Evolutionary conservation across 2,329 filamentous ascomycete species (phyloP), one percentile per base, ranked within the genome.

Genomic region (Sporothrix pseudoabietina): DNA sequence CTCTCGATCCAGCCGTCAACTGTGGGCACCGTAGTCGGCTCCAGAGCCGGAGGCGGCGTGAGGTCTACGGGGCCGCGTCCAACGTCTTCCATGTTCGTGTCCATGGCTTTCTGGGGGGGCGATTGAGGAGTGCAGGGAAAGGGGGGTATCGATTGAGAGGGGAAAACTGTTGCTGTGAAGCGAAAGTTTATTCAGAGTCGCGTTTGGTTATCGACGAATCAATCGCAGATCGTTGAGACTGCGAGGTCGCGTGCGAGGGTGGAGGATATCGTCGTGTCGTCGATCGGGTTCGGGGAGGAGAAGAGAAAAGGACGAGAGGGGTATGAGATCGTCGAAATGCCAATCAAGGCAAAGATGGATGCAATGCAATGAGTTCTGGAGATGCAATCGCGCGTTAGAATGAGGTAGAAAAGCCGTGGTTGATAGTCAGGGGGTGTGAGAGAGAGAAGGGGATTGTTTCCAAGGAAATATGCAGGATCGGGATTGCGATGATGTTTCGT

Each of bases 61-160:
- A 97, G 84, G 80, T 92, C 92, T 81, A 93, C 88, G 77, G 94
- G 92, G 80, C 92, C 90, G 84, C 94, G 93, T 80, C 92, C 92
- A 79, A 97, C 94, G 82, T 99, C 96, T 86, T 98, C 95, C 96
- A 99, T 99, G 84, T 97, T 97, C 81, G 94, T 97, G 84, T 99
- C 95, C 94, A 98, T 97, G 77, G 32, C 35, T 32, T 47, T 22
- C 32, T n/a, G 44, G 54, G 26, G 26, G 26, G 26, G 4, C n/a
- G 22, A 9, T 44, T 30, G 39, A 30, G 9, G 61, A 22, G 4
- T 39, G 30, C 14, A n/a, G 47, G 19, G 26, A 26, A 26, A 30
- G 30, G 12, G 39, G 61, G 61, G 61, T 66, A 66, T 66, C 61
- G 61, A 30, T 47, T 66, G 61, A 12, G 52, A 12, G 16, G 30